These are phyloP conservation scores for Lipomyces sp. DNA, from an alignment of 805 yeast genomes.

Conservation along the genomic window DNA sequence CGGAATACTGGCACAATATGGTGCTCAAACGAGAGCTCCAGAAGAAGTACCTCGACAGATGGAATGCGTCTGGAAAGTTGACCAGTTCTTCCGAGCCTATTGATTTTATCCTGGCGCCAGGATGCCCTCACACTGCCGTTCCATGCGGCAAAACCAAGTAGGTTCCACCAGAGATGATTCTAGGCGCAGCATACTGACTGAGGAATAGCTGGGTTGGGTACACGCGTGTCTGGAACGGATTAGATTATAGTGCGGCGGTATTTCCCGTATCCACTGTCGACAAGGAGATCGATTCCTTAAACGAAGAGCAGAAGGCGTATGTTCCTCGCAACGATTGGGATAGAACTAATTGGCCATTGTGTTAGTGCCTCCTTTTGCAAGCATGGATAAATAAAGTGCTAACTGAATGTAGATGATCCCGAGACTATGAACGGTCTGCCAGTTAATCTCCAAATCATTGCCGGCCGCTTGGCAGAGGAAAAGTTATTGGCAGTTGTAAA, in stretches of 20 bases:
- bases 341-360: slow-evolving; percentile 35
- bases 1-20: slow-evolving; percentile 44
- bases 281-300: slow-evolving; percentile 32
- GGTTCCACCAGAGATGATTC: slow-evolving; percentile 30
- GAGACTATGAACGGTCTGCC: slow-evolving; percentile 40
- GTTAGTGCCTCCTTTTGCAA: slow-evolving; percentile 17
- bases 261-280: slow-evolving; percentile 39
- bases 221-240: slow-evolving; percentile 41
- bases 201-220: slow-evolving; percentile 37
- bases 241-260: slow-evolving; percentile 40
- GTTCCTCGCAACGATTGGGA: slow-evolving; percentile 39
- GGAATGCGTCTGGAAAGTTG: slow-evolving; percentile 48
- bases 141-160: slow-evolving; percentile 46
- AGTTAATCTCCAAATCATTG: slow-evolving; percentile 38
- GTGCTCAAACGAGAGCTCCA: slow-evolving; percentile 45
- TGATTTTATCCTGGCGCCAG: slow-evolving; percentile 57
- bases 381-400: neutral
- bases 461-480: slow-evolving; percentile 39
- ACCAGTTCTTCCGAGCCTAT: slow-evolving; percentile 52
- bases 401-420: slow-evolving; percentile 28
- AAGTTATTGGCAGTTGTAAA: slow-evolving; percentile 37
- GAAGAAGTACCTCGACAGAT: slow-evolving; percentile 50
- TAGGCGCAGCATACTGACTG: neutral
- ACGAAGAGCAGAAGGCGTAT: slow-evolving; percentile 31
- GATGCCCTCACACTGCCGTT: slow-evolving; percentile 53